Evolutionary conservation across 2,329 filamentous ascomycete genomes (phyloP), one percentile per base, ranked within the genome.

Genomic region (Trichophyton mentagrophytes): DNA sequence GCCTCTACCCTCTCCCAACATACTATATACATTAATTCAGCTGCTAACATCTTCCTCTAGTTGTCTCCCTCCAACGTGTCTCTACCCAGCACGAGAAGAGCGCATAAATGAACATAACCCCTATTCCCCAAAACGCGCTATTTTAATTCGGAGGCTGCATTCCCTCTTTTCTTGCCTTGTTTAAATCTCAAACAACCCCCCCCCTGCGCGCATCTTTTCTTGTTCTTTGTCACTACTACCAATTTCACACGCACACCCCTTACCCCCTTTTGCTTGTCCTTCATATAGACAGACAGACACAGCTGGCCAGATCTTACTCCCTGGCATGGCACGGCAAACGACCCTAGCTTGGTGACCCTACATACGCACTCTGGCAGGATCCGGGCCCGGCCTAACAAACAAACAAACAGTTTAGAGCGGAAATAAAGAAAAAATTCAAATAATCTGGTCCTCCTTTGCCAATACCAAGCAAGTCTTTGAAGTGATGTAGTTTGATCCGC

Each of bases 61-160:
- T 93, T 73, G 88, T 95, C 71, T 90, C 88, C 63, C 82, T 95
- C 74, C 89, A 95, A 80, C 88, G 90, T 76, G 88, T 93, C 67
- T 92, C 89, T 60, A 93, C 88, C 64, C 88, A 93, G 78, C 90
- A 95, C 80, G 89, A 95, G 81, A 92, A 91, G 82, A 88, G 85
- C 67, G 80, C 85, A 76, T 91, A 87, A 77, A 67, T 60, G 57
- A 44, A 61, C 60, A 58, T 38, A 57, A 57, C 57, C 53, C 22
- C 36, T 62, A 55, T n/a, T 22, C n/a, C 42, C 49, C 53, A n/a
- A 38, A 38, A 38, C 11, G 33, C 33, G 36, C 27, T 56, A 36
- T 38, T 22, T 22, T 44, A 40, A 44, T 40, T 6, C 33, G 38
- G 55, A 57, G 55, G 49, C 38, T 57, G 22, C n/a, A 9, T 57